Evolutionary conservation across 139 green algal species (phyloP), one percentile per base, ranked within the genome.

Genomic region (Limnomonas spitsbergensis): DNA sequence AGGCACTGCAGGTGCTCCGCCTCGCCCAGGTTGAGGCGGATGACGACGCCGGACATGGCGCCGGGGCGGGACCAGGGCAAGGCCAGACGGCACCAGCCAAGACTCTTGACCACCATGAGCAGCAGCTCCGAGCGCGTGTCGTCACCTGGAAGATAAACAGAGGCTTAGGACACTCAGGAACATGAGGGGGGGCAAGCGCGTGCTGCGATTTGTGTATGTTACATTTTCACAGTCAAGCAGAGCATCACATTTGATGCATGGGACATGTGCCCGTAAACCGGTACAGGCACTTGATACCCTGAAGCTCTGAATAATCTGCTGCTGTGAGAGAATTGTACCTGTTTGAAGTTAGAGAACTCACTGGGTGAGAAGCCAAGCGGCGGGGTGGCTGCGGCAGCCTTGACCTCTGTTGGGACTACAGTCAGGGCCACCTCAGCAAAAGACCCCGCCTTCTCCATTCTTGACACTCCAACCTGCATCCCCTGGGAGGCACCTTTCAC

Each of bases 1-100:
- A 74, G 36, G 35, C 35, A 42, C 68, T 74, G 68, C 68, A 74
- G 68, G 68, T 74, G 35, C 4, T 74, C 68, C 34, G 36, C 68
- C 7, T 53, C 29, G 34, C 20, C 9, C 9, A 74, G 68, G 36
- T 74, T 9, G 24, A 74, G 68, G 14, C 4, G 20, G 26, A 74
- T 74, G 4, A 32, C 6, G 36, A 74, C 29, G 26, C 36, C 36
- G 29, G 29, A 26, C 24, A 74, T 26, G 68, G 24, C 14, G 4
- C 9, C 24, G 14, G 68, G 68, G 35, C 68, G 68, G 24, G 68
- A 26, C 68, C 68, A 74, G 35, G 68, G 68, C 35, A 74, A 32
- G 20, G 7, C 14, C 68, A 74, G 36, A 4, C 36, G 6, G 36
- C 35, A 74, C 68, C 68, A 74, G 35, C 68, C 68, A 3, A 74